Evolutionary conservation across 2,329 filamentous ascomycete genomes (phyloP).

Genomic region (Diplodia sapinea): DNA sequence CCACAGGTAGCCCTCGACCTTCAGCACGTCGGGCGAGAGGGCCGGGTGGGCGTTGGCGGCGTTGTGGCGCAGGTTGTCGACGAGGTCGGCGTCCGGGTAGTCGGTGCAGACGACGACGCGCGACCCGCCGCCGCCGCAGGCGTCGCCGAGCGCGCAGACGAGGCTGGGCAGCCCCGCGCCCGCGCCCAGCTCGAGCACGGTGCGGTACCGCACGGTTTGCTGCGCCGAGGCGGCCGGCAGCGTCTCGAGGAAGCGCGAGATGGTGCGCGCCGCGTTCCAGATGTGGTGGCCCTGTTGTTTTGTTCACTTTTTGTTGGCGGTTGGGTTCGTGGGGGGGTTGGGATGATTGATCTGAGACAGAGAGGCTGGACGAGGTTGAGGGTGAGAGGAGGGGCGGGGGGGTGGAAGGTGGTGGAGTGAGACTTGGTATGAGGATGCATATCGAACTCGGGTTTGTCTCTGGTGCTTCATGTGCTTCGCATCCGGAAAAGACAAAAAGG

Average conservation of each 20-base stretch:
- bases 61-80: constrained; percentile 79
- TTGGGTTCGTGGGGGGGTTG: no score
- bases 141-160: constrained; percentile 72
- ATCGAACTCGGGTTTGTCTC: not conserved
- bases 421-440: not conserved
- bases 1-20: constrained; percentile 77
- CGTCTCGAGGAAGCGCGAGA: constrained; percentile 78
- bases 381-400: no score
- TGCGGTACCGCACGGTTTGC: constrained; percentile 64
- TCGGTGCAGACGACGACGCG: constrained; percentile 76
- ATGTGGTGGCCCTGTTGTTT: constrained; percentile 73
- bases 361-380: no score
- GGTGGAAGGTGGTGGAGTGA: not conserved
- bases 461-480: not conserved
- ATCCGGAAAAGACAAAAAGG: not conserved
- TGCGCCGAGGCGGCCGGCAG: constrained; percentile 51
- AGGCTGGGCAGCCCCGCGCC: constrained; percentile 85
- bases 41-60: constrained; percentile 49
- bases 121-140: constrained; percentile 66
- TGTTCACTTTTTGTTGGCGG: not conserved
- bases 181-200: constrained; percentile 87
- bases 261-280: constrained; percentile 86
- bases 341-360: no score
- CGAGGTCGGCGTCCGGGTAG: constrained; percentile 83
- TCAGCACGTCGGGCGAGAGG: constrained; percentile 37